Base-by-base conservation (phyloP, 75 land plant species). In the Pinus tabuliformis region DNA sequence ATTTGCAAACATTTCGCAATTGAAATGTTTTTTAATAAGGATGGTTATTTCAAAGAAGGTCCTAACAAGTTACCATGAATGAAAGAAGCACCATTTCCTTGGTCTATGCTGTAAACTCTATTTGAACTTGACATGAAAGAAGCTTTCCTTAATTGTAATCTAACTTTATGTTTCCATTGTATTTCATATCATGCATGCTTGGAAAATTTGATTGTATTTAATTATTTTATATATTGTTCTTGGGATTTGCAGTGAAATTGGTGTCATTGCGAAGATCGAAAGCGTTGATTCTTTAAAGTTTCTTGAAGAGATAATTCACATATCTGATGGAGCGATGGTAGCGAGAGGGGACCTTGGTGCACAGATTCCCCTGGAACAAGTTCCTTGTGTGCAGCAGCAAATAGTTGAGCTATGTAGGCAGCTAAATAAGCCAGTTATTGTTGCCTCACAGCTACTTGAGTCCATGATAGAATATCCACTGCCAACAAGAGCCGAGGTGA, bases 291-390 rank as follows among this genome's bases (percentile, higher is more conserved):
- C 99, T 30, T 74, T 96, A 79, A 92, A 84, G 78, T 92, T 86
- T 77, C 81, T 96, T 68, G 94, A 93, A 45, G 95, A 94, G 59
- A 96, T 96, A 42, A 90, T 96, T 76, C 85, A 59, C 37, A 91
- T 87, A 56, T 91, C 99, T 14, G 99, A 96, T 87, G 99, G 98
- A 63, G 92, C 93, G 59, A 96, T 96, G 99, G 99, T 96, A n/a
- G 99, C 99, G 12, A 86, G 99, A 85, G 99, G 99, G 39, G 99
- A 96, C 77, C 82, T 96, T 62, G 99, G 99, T 81, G 95, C 98
- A 24, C 98, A 96, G 75, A 96, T 96, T 63, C 99, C 99, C 61
- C 73, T 95, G 57, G 98, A 95, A 81, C 89, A 95, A 64, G 97
- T 95, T 21, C 97, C 97, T 26, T 81, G 93, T 37, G 90, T 83